These are phyloP conservation scores for Haplographium delicatum DNA, from an alignment of 495 filamentous ascomycete genomes.

Conservation along the genomic window DNA sequence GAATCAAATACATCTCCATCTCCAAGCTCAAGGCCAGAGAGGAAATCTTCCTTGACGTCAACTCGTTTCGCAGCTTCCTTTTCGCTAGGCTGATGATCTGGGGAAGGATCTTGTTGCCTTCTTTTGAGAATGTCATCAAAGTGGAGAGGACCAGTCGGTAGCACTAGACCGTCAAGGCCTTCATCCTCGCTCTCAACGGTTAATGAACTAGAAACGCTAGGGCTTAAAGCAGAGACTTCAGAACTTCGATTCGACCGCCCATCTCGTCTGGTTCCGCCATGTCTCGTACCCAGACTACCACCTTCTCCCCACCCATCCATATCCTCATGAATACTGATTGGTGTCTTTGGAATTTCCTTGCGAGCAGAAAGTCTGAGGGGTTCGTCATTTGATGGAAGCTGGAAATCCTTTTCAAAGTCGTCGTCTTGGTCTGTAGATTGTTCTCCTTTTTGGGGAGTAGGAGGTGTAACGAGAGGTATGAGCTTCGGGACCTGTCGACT, in stretches of 20 bases:
- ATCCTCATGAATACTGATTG: slow-evolving; percentile 61
- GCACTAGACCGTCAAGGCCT: slow-evolving; percentile 73
- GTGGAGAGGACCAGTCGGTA: slow-evolving; percentile 78
- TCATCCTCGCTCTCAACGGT: slow-evolving; percentile 95
- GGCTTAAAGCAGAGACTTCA: slow-evolving; percentile 81
- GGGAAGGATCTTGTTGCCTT: slow-evolving; percentile 50
- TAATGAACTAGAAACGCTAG: slow-evolving; percentile 83
- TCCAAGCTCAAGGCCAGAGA: slow-evolving; percentile 83
- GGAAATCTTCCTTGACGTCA: slow-evolving; percentile 71
- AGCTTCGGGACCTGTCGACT: slow-evolving; percentile 47
- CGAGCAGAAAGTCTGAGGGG: slow-evolving; percentile 54
- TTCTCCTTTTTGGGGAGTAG: slow-evolving; percentile 40
- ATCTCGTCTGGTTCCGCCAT: slow-evolving; percentile 78
- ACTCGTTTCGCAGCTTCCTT: slow-evolving; percentile 25
- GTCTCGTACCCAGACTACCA: slow-evolving; percentile 72
- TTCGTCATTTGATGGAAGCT: slow-evolving; percentile 57
- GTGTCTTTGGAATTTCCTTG: slow-evolving; percentile 53
- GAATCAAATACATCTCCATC: slow-evolving; percentile 75
- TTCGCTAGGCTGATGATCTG: slow-evolving; percentile 35
- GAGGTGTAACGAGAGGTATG: slow-evolving; percentile 51
- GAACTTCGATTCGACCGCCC: slow-evolving; percentile 73
- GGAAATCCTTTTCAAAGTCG: slow-evolving; percentile 73
- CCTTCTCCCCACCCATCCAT: slow-evolving; percentile 93
- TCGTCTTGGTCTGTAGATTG: slow-evolving; percentile 49
- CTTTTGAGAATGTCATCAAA: slow-evolving; percentile 71